phyloP scores from a whole-genome alignment of 1,284 basidiomycete species.

The Ceratobasidium sp. region DNA sequence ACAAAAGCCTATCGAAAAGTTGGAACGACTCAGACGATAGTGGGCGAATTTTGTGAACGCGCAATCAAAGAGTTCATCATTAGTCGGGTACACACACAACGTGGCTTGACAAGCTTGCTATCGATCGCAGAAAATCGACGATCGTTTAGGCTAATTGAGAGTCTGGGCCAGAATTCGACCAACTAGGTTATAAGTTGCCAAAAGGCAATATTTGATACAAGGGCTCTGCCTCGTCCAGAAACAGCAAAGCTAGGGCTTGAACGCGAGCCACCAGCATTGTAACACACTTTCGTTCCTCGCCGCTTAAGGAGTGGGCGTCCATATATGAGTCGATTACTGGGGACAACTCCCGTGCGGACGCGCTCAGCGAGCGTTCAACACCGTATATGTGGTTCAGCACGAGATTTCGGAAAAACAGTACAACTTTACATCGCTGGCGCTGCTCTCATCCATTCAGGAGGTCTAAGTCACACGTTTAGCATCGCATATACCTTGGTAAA shows the following conservation, averaged over 20 bases:
- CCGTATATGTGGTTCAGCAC: constrained; percentile 70
- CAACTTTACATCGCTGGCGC: constrained; percentile 63
- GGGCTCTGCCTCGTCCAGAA: constrained; percentile 75
- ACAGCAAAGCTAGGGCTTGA: constrained; percentile 84
- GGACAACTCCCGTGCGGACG: constrained; percentile 82
- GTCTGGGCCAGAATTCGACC: constrained; percentile 85
- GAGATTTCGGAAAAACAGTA: background rate
- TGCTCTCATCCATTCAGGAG: constrained; percentile 78
- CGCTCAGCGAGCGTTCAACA: constrained; percentile 86
- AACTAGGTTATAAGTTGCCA: background rate
- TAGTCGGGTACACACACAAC: constrained; percentile 62
- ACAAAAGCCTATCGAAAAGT: constrained; percentile 74
- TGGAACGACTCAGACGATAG: constrained; percentile 81
- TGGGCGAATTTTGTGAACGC: constrained; percentile 78
- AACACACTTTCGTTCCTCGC: constrained; percentile 83
- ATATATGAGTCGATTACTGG: constrained; percentile 83
- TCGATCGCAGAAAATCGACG: constrained; percentile 81
- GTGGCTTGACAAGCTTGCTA: constrained; percentile 88
- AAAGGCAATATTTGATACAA: too few species aligned
- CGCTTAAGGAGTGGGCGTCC: constrained; percentile 76
- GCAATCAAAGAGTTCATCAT: background rate
- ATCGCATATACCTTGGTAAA: constrained; percentile 3
- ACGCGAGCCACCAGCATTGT: constrained; percentile 85
- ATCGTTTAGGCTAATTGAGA: constrained; percentile 93
- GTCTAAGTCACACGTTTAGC: constrained; percentile 56